Base-by-base conservation (phyloP, 148 eudicot genomes). In the Chenopodium album region DNA sequence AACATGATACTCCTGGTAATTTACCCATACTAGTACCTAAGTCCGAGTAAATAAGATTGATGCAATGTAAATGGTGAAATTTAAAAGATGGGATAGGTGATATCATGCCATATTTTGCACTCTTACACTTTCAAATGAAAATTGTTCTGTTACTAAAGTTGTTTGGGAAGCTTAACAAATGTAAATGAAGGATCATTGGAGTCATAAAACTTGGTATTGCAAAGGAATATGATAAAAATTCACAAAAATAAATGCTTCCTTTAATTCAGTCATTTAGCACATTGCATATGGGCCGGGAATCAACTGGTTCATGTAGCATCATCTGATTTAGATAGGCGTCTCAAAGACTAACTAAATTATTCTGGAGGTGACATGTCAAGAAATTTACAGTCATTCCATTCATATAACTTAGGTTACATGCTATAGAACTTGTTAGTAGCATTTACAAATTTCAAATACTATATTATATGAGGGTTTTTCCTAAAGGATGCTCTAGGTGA, bases 301-400 rank as follows among this genome's bases (percentile, higher is more conserved):
- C 7, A 19, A 20, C 46, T 19, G 29, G n/a, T 34, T 60, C 29
- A 9, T 37, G 2, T 60, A 17, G 48, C 16, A 41, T 76, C 47
- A 59, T 76, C 9, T 76, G 77, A 75, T 75, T 75, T 9, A 28
- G 44, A 66, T 63, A 47, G 72, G 75, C 54, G 2, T 71, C 29
- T 41, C 75, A 71, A 22, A 0, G 52, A n/a, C 44, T 5, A 44
- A 6, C 47, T 37, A 4, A 6, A 71, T 7, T 41, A 14, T 19
- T 7, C 7, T 44, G 5, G 28, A 44, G 54, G 19, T 41, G 73
- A 70, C 37, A 70, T 70, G 29, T 37, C 46, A 37, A 17, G 74
- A 4, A 37, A 7, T 37, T 19, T 4, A 37, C 48, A 37, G 74
- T 34, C 60, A 72, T 44, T 17, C 54, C 22, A 72, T n/a, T 72